Percentiles rank a stretch among this genome's conserved stretches.
phyloP scores from a whole-genome alignment of 257 asterid species.

The Salvia hispanica region DNA sequence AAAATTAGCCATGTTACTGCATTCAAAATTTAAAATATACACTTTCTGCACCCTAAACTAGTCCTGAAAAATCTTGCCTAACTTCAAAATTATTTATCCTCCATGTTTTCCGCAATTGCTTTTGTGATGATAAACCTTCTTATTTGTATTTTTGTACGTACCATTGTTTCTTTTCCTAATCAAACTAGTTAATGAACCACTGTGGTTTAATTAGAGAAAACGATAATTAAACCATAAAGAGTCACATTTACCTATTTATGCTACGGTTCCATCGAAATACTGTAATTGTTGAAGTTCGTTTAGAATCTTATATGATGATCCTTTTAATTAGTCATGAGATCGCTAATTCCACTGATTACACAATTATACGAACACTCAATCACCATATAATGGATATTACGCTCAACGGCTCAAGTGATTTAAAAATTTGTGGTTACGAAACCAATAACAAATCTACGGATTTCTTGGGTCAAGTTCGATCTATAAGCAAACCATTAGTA shows the following conservation, averaged over 20 bases:
- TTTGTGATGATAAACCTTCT: constrained; percentile 25
- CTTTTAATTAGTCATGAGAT: no score
- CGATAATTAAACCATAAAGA: no score
- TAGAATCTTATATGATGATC: background rate
- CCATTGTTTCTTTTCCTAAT: constrained; percentile 12
- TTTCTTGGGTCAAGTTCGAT: constrained; percentile 37
- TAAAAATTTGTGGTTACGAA: constrained; percentile 11
- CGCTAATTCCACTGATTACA: background rate
- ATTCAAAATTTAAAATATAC: constrained; percentile 19
- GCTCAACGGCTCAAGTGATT: constrained; percentile 22
- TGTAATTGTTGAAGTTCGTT: no score
- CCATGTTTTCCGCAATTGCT: constrained; percentile 45
- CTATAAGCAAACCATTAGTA: constrained; percentile 39
- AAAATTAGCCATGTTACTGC: no score
- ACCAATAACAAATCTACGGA: constrained; percentile 37
- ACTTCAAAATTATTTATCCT: constrained; percentile 31
- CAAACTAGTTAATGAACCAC: background rate
- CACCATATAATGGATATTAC: background rate
- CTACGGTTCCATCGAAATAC: no score
- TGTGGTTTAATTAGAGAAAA: no score
- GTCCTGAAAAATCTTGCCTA: constrained; percentile 37
- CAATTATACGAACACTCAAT: background rate
- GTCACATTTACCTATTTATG: no score
- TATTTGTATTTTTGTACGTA: constrained; percentile 19
- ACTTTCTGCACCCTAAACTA: constrained; percentile 24